These are phyloP conservation scores for Mycena sanguinolenta DNA, from an alignment of 768 basidiomycete genomes.

Conservation along the genomic window DNA sequence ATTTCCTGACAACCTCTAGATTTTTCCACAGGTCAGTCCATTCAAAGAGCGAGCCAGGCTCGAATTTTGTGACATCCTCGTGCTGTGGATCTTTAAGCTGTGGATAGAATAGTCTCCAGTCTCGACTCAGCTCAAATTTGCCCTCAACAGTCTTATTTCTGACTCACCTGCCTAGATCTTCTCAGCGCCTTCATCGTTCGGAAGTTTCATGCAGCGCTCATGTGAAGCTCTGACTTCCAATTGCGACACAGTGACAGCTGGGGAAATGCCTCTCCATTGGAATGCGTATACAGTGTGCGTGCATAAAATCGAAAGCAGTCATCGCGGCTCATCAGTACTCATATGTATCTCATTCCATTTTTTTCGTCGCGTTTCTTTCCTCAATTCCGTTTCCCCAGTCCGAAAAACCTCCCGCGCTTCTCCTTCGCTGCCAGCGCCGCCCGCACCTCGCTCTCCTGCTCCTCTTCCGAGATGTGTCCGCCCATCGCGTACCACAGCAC, in stretches of 20 bases:
- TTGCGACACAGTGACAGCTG: background rate
- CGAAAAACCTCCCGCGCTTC: conserved; percentile 62
- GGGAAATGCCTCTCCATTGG: background rate
- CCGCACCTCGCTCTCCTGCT: conserved; percentile 81
- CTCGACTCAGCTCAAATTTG: no score
- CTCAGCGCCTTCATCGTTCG: no score
- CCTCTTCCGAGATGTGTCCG: conserved; percentile 80
- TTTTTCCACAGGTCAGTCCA: no score
- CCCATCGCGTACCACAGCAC: conserved; percentile 92
- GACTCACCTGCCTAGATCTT: no score
- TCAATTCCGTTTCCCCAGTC: conserved; percentile 40
- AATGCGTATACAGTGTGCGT: background rate
- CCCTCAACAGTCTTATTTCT: no score
- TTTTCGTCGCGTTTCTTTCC: background rate
- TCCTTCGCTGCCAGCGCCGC: conserved; percentile 70
- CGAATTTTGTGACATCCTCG: background rate
- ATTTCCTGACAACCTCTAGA: no score
- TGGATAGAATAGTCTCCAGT: background rate
- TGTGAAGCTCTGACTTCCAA: no score
- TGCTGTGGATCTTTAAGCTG: background rate
- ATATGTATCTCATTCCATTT: background rate
- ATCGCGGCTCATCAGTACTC: conserved; percentile 15
- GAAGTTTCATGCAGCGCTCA: no score
- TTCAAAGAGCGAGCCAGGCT: no score
- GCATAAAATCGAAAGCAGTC: conserved; percentile 23